Conservation (phyloP, 805 yeast genomes). For the Hagleromyces aurorensis region DNA sequence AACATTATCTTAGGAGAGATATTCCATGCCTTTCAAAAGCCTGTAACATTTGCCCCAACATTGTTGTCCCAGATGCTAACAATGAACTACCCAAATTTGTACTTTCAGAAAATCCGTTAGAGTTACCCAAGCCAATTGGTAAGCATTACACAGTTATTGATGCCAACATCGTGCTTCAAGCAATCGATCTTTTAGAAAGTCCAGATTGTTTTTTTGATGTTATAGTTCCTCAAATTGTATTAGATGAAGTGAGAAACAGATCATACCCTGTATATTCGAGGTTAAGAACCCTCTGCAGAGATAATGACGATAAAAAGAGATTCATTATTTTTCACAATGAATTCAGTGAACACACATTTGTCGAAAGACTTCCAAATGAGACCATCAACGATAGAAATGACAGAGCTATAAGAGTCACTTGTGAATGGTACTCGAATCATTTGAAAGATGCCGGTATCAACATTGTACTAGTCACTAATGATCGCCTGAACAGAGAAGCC, state of each 20-base stretch:
- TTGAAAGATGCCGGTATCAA: slow-evolving; percentile 38
- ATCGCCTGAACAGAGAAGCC: slow-evolving; percentile 51
- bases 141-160: slow-evolving; percentile 82
- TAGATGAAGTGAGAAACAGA: slow-evolving; percentile 85
- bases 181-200: slow-evolving; percentile 84
- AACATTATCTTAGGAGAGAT: slow-evolving; percentile 86
- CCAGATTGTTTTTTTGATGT: slow-evolving; percentile 75
- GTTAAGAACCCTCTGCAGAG: slow-evolving; percentile 64
- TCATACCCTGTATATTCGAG: slow-evolving; percentile 86
- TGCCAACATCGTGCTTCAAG: slow-evolving; percentile 79
- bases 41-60: slow-evolving; percentile 54
- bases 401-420: slow-evolving; percentile 73
- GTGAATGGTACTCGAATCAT: slow-evolving; percentile 67
- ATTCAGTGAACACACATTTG: slow-evolving; percentile 64
- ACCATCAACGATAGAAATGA: slow-evolving; percentile 85
- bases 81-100: slow-evolving; percentile 61
- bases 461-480: slow-evolving; percentile 66
- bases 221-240: slow-evolving; percentile 87
- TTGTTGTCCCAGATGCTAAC: slow-evolving; percentile 49
- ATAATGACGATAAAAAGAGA: slow-evolving; percentile 51
- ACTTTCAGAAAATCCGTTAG: slow-evolving; percentile 54
- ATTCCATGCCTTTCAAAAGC: slow-evolving; percentile 80
- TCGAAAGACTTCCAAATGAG: slow-evolving; percentile 55
- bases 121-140: slow-evolving; percentile 39
- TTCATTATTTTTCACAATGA: slow-evolving; percentile 92